Evolutionary conservation across 2,329 filamentous ascomycete genomes (phyloP).

Genomic region (Colletotrichum neosansevieriae): DNA sequence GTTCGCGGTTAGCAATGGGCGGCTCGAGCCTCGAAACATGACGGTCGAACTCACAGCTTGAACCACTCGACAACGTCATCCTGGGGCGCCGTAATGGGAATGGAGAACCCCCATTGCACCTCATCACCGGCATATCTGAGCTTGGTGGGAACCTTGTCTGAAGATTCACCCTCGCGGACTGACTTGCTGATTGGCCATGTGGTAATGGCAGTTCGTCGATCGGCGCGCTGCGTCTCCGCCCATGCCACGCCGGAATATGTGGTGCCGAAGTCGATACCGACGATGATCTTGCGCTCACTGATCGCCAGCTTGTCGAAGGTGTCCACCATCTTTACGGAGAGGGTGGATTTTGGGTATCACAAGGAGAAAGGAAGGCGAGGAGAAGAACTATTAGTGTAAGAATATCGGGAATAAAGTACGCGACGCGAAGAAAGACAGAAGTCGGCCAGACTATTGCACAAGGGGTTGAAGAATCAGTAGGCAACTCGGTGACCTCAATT

Average conservation of each 20-base stretch:
- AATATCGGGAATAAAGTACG: constrained; percentile 1
- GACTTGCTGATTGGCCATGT: constrained; percentile 58
- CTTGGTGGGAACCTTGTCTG: constrained; percentile 63
- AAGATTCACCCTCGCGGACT: constrained; percentile 51
- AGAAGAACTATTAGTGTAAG: background rate
- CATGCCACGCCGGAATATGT: constrained; percentile 68
- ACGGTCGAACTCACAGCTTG: constrained; percentile 57
- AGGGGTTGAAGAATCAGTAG: background rate
- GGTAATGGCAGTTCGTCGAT: constrained; percentile 56
- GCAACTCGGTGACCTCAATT: background rate
- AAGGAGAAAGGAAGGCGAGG: background rate
- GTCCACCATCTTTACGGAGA: constrained; percentile 46
- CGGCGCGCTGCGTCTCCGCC: constrained; percentile 57
- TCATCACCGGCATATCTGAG: constrained; percentile 56
- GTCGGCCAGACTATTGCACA: no score
- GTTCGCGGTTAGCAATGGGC: background rate
- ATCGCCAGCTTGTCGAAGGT: constrained; percentile 49
- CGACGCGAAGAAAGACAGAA: background rate
- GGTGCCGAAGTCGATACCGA: constrained; percentile 68
- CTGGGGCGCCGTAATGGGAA: constrained; percentile 55
- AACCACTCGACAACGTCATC: constrained; percentile 59
- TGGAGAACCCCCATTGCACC: constrained; percentile 64
- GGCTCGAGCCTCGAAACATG: constrained; percentile 16
- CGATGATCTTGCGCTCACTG: constrained; percentile 58
- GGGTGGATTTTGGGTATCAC: background rate